Evolutionary conservation across 495 filamentous ascomycete species (phyloP).

Genomic region (Bacidia gigantensis): DNA sequence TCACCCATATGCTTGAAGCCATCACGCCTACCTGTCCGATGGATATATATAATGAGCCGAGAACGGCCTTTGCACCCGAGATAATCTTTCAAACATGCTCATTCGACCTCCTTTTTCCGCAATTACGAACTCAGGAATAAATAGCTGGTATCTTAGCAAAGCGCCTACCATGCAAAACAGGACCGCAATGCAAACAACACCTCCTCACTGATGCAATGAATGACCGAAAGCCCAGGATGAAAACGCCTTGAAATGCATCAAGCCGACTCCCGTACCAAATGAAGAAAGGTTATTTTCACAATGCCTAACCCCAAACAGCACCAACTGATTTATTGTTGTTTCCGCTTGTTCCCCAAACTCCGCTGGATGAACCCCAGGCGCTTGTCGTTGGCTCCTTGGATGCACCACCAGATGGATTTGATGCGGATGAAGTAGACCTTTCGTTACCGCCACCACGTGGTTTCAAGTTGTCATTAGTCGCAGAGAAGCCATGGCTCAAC

Average conservation of each 20-base stretch:
- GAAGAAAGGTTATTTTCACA: neutral
- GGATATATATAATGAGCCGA: neutral
- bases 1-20: too few species aligned
- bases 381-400: slow-evolving; percentile 38
- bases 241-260: slow-evolving; percentile 3
- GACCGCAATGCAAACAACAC: neutral
- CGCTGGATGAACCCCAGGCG: slow-evolving; percentile 62
- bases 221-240: neutral
- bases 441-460: slow-evolving; percentile 34
- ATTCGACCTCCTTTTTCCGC: too few species aligned
- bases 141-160: neutral
- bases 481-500: slow-evolving; percentile 62
- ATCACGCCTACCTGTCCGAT: neutral
- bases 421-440: slow-evolving; percentile 45
- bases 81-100: too few species aligned
- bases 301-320: slow-evolving; percentile 1
- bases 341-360: slow-evolving; percentile 54
- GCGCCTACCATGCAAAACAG: slow-evolving; percentile 1
- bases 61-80: neutral
- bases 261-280: neutral
- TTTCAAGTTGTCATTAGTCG: slow-evolving; percentile 34
- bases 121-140: neutral
- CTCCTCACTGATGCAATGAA: neutral
- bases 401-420: slow-evolving; percentile 38
- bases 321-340: slow-evolving; percentile 15